Evolutionary conservation across 2,329 filamentous ascomycete species (phyloP).

Genomic region (Lecanosticta acicola): DNA sequence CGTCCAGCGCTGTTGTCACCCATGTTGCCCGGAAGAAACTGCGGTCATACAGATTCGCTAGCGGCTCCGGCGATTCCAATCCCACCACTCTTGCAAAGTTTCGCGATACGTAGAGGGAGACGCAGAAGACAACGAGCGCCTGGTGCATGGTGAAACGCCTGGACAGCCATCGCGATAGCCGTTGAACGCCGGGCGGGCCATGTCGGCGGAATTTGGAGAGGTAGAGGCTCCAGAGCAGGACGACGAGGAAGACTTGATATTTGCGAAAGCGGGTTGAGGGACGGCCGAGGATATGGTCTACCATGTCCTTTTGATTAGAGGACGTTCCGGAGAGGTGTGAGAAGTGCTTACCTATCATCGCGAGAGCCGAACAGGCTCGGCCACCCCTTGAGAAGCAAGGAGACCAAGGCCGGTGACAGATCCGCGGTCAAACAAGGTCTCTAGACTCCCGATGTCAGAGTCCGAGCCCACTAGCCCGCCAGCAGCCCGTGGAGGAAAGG

Average conservation of each 20-base stretch:
- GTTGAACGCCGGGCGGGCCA: slow-evolving; percentile 70
- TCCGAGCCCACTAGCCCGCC: background rate
- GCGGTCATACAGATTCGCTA: slow-evolving; percentile 88
- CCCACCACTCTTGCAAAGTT: slow-evolving; percentile 92
- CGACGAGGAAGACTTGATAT: slow-evolving; percentile 66
- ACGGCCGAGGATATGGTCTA: slow-evolving; percentile 22
- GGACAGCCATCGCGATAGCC: slow-evolving; percentile 65
- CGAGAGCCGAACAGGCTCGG: too few relatives aligned
- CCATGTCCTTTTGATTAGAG: background rate
- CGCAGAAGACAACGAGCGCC: slow-evolving; percentile 75
- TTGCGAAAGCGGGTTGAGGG: slow-evolving; percentile 24
- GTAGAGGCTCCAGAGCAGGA: slow-evolving; percentile 87
- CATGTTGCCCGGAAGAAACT: slow-evolving; percentile 95
- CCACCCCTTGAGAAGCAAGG: too few relatives aligned
- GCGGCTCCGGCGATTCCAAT: slow-evolving; percentile 84
- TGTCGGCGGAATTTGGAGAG: slow-evolving; percentile 76
- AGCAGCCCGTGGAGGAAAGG: background rate
- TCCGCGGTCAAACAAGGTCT: too few relatives aligned
- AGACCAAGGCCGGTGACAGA: too few relatives aligned
- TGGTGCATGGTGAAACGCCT: slow-evolving; percentile 80
- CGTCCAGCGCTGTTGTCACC: slow-evolving; percentile 89
- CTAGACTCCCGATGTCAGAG: background rate
- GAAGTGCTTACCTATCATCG: slow-evolving; percentile 15
- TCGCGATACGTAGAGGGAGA: slow-evolving; percentile 83
- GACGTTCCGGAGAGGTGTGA: background rate